phyloP scores from a whole-genome alignment of 2,329 filamentous ascomycete genomes.

The Biscogniauxia mediterranea region DNA sequence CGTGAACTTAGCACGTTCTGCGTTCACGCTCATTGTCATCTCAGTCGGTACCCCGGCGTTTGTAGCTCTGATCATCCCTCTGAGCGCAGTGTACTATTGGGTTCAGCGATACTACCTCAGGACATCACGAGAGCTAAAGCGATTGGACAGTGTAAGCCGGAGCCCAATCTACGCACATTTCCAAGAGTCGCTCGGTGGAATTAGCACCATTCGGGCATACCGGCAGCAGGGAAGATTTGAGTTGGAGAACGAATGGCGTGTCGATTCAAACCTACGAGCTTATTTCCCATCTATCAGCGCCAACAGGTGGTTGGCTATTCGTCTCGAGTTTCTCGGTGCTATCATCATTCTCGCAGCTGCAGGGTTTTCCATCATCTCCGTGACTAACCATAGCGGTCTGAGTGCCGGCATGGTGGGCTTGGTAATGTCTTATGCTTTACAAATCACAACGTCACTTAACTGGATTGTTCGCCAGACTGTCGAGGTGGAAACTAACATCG shows the following conservation, averaged over 20 bases:
- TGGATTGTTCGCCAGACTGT: constrained; percentile 99
- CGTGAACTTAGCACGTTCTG: constrained; percentile 68
- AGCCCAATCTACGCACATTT: constrained; percentile 98
- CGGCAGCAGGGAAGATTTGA: constrained; percentile 84
- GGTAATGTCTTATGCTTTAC: constrained; percentile 93
- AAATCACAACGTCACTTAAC: constrained; percentile 96
- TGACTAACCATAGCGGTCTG: constrained; percentile 63
- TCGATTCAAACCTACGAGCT: constrained; percentile 89
- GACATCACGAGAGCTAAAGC: constrained; percentile 93
- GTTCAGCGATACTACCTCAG: constrained; percentile 97
- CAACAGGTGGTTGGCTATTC: constrained; percentile 89
- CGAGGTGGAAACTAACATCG: constrained; percentile 99
- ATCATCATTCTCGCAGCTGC: constrained; percentile 89
- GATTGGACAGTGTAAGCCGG: constrained; percentile 89
- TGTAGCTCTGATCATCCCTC: constrained; percentile 74
- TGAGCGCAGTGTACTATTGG: constrained; percentile 79
- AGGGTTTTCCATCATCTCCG: constrained; percentile 76
- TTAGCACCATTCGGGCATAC: constrained; percentile 94
- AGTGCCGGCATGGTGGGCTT: constrained; percentile 80
- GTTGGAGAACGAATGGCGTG: constrained; percentile 93
- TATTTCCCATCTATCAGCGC: constrained; percentile 96
- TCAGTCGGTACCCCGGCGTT: constrained; percentile 79
- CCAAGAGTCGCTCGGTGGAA: constrained; percentile 91
- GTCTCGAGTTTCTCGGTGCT: constrained; percentile 92
- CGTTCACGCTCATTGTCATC: constrained; percentile 86